phyloP scores from a whole-genome alignment of 768 basidiomycete genomes.

The Neoboletus magnificus region DNA sequence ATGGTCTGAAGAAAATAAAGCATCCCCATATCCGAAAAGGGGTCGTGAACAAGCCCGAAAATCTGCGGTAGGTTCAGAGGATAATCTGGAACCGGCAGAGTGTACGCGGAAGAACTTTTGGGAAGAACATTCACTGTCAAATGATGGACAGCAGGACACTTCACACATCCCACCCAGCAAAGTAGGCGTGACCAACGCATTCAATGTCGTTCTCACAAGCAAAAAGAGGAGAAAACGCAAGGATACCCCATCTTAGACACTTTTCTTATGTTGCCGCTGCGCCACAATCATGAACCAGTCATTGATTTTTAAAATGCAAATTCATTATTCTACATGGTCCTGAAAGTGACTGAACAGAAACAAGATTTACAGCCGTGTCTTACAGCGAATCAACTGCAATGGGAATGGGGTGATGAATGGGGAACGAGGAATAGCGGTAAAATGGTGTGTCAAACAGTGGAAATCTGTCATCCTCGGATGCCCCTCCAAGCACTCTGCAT shows the following conservation, averaged over 20 bases:
- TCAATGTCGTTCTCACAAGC: background rate
- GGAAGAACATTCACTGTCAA: background rate
- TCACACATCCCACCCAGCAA: background rate
- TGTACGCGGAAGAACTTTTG: background rate
- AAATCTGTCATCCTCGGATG: constrained; percentile 45
- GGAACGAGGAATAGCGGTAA: background rate
- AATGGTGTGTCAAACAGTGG: constrained; percentile 2
- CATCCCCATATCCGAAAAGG: constrained; percentile 1
- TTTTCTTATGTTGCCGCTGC: background rate
- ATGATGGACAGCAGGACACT: constrained; percentile 3
- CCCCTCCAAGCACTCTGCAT: constrained; percentile 90
- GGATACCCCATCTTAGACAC: constrained; percentile 11
- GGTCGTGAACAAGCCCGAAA: constrained; percentile 7
- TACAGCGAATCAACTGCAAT: constrained; percentile 6
- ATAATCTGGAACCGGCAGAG: background rate
- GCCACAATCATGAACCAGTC: constrained; percentile 3
- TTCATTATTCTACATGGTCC: constrained; percentile 29
- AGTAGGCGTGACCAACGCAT: background rate
- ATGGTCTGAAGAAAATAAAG: background rate
- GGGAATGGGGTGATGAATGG: constrained; percentile 5
- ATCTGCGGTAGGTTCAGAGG: constrained; percentile 6
- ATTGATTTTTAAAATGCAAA: constrained; percentile 7
- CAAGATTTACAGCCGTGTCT: constrained; percentile 7
- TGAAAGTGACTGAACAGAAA: constrained; percentile 13
- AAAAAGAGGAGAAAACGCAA: constrained; percentile 25